Evolutionary conservation across 2,329 filamentous ascomycete species (phyloP).

Genomic region (Colletotrichum sp.): DNA sequence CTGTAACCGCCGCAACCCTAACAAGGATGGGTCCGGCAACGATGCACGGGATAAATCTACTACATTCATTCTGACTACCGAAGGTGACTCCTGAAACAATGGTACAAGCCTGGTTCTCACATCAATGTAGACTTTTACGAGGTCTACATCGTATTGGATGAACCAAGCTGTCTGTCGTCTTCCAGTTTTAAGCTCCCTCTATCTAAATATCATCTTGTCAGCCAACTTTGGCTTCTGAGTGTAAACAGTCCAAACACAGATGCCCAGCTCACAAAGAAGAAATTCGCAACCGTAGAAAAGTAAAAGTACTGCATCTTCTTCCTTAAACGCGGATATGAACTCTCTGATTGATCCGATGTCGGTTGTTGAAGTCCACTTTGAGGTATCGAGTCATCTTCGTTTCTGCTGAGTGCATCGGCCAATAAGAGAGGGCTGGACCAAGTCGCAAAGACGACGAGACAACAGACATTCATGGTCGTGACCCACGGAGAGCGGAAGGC

Average conservation of each 20-base stretch:
- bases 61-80: not conserved
- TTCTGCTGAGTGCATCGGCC: not conserved
- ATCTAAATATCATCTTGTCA: not conserved
- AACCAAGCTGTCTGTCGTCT: not conserved
- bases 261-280: conserved; percentile 4
- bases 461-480: not conserved
- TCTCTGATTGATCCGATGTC: not conserved
- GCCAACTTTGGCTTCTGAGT: not conserved
- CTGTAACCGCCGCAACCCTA: not conserved
- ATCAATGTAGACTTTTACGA: not conserved
- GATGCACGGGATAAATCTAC: not conserved
- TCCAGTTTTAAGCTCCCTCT: too few species aligned
- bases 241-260: not conserved
- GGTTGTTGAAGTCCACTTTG: not conserved
- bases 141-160: not conserved
- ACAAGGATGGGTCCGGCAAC: not conserved
- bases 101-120: not conserved
- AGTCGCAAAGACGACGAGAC: not conserved
- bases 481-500: not conserved
- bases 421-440: not conserved
- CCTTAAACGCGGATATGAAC: not conserved
- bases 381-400: not conserved
- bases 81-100: not conserved
- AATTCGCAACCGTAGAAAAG: not conserved
- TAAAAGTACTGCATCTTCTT: conserved; percentile 2